Percentiles rank a stretch among this genome's conserved stretches.
Evolutionary conservation across 202 grass and related monocot species (phyloP).

Genomic region (Dendrocalamus latiflorus): DNA sequence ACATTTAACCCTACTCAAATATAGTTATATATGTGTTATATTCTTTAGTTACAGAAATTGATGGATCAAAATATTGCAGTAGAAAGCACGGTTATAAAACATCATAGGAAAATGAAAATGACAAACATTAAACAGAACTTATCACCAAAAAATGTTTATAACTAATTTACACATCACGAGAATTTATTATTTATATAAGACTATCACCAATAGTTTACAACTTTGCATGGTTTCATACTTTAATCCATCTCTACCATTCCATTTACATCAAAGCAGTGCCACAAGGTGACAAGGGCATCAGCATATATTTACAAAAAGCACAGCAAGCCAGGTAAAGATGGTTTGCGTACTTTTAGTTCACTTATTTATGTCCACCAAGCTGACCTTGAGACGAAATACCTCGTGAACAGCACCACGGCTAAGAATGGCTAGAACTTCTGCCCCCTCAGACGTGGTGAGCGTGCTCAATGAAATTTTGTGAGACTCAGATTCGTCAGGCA

Average conservation of each 20-base stretch:
- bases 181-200: constrained; percentile 19
- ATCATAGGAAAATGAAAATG: not conserved
- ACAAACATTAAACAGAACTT: not conserved
- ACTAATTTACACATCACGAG: not conserved
- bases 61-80: not conserved
- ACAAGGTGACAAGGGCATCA: not conserved
- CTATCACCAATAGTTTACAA: not conserved
- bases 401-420: constrained; percentile 82
- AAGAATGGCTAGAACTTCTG: constrained; percentile 55
- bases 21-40: not conserved
- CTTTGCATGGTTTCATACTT: constrained; percentile 8
- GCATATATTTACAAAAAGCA: constrained; percentile 22
- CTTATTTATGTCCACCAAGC: constrained; percentile 28
- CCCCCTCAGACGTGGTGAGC: constrained; percentile 44
- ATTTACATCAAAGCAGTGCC: constrained; percentile 28
- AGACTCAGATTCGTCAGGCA: constrained; percentile 53
- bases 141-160: not conserved
- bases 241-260: not conserved
- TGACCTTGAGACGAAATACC: constrained; percentile 66
- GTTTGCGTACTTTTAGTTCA: constrained; percentile 4
- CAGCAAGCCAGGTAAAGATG: not conserved
- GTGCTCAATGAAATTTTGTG: constrained; percentile 47
- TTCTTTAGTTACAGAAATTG: not conserved
- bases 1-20: not conserved
- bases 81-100: not conserved